A percentile compares a stretch with the other conserved stretches of the same genome.
phyloP scores from a whole-genome alignment of 2,329 filamentous ascomycete species.

The Chaetomium olivaceum region DNA sequence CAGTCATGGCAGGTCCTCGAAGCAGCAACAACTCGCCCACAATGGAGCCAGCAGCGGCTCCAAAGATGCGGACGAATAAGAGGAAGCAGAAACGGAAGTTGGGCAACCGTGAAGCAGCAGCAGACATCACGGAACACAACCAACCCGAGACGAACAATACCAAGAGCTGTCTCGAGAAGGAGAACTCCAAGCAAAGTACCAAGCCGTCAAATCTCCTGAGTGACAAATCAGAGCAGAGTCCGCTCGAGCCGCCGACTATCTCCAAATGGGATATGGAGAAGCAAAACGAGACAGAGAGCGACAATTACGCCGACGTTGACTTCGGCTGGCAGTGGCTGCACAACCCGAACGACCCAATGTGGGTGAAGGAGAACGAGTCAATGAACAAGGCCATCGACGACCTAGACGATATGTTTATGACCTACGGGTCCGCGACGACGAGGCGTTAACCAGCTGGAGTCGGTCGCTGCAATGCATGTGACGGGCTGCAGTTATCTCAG shows the following conservation, averaged over 20 bases:
- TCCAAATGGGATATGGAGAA: neutral
- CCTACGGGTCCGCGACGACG: neutral
- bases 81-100: neutral
- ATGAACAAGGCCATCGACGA: constrained; percentile 4
- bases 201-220: neutral
- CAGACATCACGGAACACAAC: too few relatives aligned
- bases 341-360: neutral
- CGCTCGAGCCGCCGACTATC: neutral
- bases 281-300: neutral
- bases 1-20: neutral
- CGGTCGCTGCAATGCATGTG: too few relatives aligned
- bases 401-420: neutral
- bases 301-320: neutral
- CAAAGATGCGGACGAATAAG: neutral
- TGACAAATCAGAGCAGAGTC: neutral
- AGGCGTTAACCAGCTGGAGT: neutral
- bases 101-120: neutral
- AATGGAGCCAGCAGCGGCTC: too few relatives aligned
- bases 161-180: too few relatives aligned
- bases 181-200: neutral
- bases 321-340: constrained; percentile 2
- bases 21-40: neutral
- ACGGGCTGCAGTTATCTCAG: too few relatives aligned
- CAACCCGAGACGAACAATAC: too few relatives aligned
- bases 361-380: neutral